phyloP scores from a whole-genome alignment of 768 basidiomycete species.

The Trametes sanguinea region DNA sequence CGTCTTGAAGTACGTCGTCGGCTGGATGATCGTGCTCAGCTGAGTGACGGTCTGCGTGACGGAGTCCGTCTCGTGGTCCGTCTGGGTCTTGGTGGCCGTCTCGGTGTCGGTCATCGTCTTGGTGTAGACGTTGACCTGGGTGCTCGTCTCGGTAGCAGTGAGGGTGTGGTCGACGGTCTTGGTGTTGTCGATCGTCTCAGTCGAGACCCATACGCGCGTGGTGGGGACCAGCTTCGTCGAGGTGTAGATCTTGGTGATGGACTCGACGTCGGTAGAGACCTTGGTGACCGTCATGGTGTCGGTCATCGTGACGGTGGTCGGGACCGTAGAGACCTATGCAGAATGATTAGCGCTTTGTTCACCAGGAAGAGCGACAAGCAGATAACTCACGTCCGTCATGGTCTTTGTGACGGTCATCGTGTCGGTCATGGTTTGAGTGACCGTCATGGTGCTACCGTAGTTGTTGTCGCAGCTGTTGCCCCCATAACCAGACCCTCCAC shows the following conservation, averaged over 20 bases:
- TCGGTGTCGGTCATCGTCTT: constrained; percentile 39
- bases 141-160: constrained; percentile 65
- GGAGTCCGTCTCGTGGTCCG: constrained; percentile 51
- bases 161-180: constrained; percentile 55
- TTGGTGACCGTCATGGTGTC: constrained; percentile 39
- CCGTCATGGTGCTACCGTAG: constrained; percentile 27
- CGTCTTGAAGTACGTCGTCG: constrained; percentile 57
- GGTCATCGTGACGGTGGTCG: constrained; percentile 45
- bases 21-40: constrained; percentile 52
- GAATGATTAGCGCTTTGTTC: background rate
- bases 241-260: constrained; percentile 31
- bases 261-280: constrained; percentile 39
- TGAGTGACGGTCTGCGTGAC: constrained; percentile 58
- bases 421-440: constrained; percentile 40
- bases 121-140: constrained; percentile 56
- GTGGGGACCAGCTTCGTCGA: constrained; percentile 56
- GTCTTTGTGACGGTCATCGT: constrained; percentile 34
- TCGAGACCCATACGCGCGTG: constrained; percentile 67
- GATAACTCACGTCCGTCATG: constrained; percentile 24
- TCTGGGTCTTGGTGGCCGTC: constrained; percentile 37
- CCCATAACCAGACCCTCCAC: constrained; percentile 13
- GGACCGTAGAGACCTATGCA: constrained; percentile 40
- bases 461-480: constrained; percentile 7
- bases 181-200: constrained; percentile 58
- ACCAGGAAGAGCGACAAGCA: background rate